Evolutionary conservation across 805 yeast species (phyloP).

Genomic region (Debaryomyces tyrocola): DNA sequence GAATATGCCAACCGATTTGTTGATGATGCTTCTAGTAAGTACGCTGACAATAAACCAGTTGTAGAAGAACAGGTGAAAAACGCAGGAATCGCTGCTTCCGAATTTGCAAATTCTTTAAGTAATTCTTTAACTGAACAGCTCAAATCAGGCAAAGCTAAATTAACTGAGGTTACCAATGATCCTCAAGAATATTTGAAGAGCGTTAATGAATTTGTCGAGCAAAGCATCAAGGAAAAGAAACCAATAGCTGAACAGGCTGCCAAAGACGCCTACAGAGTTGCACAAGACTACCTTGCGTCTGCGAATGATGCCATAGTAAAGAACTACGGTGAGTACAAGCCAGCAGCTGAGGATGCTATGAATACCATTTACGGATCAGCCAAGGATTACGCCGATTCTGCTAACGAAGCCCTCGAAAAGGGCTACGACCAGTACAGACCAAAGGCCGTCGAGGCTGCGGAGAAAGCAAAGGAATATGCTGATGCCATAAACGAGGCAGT

Average conservation of each 20-base stretch:
- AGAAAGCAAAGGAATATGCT: constrained; percentile 1
- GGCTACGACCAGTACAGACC: constrained; percentile 1
- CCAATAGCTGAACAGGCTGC: constrained; percentile 10
- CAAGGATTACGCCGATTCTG: constrained; percentile 1
- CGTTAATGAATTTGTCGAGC: constrained; percentile 9
- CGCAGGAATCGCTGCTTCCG: constrained; percentile 13
- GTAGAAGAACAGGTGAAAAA: constrained; percentile 9
- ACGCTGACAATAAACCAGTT: constrained; percentile 5
- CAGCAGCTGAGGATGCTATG: not conserved
- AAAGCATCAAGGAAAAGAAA: constrained; percentile 9
- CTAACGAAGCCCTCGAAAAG: constrained; percentile 1
- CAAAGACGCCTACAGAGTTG: constrained; percentile 10
- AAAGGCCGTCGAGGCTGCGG: not conserved
- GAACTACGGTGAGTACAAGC: constrained; percentile 3
- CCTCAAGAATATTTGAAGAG: not conserved
- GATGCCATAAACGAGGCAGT: not conserved
- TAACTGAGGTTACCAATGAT: constrained; percentile 2
- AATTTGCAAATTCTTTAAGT: constrained; percentile 9
- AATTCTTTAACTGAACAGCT: constrained; percentile 6
- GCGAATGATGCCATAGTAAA: constrained; percentile 2
- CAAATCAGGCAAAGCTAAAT: not conserved
- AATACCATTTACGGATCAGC: not conserved
- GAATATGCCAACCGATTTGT: constrained; percentile 15
- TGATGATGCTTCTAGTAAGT: constrained; percentile 1
- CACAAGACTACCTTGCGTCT: constrained; percentile 4